Conservation (phyloP, 2,329 filamentous ascomycete species). For the Zarea fungicola region DNA sequence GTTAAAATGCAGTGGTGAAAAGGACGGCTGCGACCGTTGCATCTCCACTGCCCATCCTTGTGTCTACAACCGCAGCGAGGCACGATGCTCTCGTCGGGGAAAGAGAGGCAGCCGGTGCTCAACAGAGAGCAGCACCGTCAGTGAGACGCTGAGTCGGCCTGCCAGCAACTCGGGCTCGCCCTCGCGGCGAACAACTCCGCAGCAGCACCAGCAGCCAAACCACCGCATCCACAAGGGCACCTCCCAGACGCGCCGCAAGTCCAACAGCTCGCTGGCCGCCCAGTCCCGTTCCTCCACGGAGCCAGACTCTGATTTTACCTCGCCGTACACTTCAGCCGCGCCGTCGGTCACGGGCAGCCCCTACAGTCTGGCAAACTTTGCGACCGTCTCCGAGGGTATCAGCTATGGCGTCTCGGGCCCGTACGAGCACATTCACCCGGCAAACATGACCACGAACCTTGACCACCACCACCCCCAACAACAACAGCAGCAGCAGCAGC, state of each 20-base stretch:
- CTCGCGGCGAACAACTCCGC: conserved; percentile 5
- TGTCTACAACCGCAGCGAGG: conserved; percentile 31
- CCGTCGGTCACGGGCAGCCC: conserved; percentile 6
- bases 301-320: conserved; percentile 2
- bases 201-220: background rate
- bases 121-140: conserved; percentile 13
- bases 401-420: background rate
- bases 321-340: background rate
- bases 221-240: conserved; percentile 7
- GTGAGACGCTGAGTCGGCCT: conserved; percentile 7
- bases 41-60: conserved; percentile 25
- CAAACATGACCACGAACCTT: background rate
- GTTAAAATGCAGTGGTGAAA: conserved; percentile 35
- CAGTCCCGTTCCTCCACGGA: conserved; percentile 8
- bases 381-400: background rate
- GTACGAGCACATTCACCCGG: background rate
- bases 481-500: background rate
- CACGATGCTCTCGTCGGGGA: conserved; percentile 26
- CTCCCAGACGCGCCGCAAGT: conserved; percentile 10
- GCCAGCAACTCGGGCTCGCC: conserved; percentile 10
- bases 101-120: conserved; percentile 22
- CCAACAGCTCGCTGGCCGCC: background rate
- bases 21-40: conserved; percentile 33
- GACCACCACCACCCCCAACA: conserved; percentile 1
- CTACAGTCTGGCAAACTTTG: conserved; percentile 7